Base-by-base conservation (phyloP, 108 stramenopile species). In the Chaetoceros muelleri region DNA sequence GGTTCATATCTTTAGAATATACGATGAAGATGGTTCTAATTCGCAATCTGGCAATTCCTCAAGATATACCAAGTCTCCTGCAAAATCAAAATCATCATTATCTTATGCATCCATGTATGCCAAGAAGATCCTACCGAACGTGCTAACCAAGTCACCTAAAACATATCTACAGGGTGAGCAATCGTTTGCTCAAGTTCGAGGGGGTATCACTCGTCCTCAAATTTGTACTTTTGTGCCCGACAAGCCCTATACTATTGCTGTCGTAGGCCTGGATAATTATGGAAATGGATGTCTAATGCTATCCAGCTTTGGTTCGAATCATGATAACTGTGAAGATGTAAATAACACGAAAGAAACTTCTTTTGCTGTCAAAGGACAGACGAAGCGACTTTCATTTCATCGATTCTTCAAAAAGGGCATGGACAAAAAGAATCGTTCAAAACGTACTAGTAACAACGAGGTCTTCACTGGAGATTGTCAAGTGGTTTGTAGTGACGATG, bases 1-100 rank as follows among this genome's bases (percentile, higher is more conserved):
- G 8, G 84, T 90, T 0, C 98, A 99, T 67, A 74, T 99, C 21
- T 99, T 95, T 62, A 59, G 61, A 52, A 61, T 89, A 45, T 63
- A 55, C 40, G 60, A 64, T 19, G 28, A 40, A 23, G 52, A 34
- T 22, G 30, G 30, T 47, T 23, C 55, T 8, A 44, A 61, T 29
- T 45, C 60, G 19, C 23, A 50, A 21, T 21, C 44, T 22, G 44
- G 34, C 23, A 57, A 28, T 17, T n/a, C 2, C 29, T 31, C 51
- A 44, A 2, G 30, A 3, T 49, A 28, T 16, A 54, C 19, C 13
- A 55, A 65, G 40, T 67, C 66, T 0, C 16, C 53, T 40, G 30
- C 25, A n/a, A 18, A 58, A 28, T 54, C 61, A 7, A 49, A 25
- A 44, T 66, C 65, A 30, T 27, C 2, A 44, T 46, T 27, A 48